Evolutionary conservation across 768 basidiomycete species (phyloP).

Genomic region (Psilocybe cubensis): DNA sequence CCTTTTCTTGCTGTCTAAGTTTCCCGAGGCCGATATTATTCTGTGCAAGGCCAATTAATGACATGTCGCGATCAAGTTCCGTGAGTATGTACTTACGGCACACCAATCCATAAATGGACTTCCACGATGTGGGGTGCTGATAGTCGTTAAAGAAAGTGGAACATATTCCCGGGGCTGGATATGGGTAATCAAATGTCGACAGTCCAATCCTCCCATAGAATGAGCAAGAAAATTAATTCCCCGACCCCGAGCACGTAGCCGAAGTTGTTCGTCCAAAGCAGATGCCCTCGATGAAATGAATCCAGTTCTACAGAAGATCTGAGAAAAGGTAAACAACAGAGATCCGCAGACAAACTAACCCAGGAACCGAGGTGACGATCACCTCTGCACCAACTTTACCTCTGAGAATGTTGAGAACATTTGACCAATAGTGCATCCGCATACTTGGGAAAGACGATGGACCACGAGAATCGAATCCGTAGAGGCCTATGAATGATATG

Average conservation of each 20-base stretch:
- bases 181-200: slow-evolving; percentile 88
- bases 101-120: slow-evolving; percentile 99
- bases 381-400: slow-evolving; percentile 89
- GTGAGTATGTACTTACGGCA: slow-evolving; percentile 52
- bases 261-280: slow-evolving; percentile 73
- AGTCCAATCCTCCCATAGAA: slow-evolving; percentile 98
- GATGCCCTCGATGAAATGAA: slow-evolving; percentile 83
- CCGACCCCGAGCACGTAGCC: slow-evolving; percentile 65
- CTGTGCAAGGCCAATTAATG: slow-evolving; percentile 36
- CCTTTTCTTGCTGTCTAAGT: slow-evolving; percentile 43
- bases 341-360: slow-evolving; percentile 50
- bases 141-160: slow-evolving; percentile 85
- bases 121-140: slow-evolving; percentile 94
- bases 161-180: slow-evolving; percentile 81
- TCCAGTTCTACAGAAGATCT: slow-evolving; percentile 67
- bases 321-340: neutral
- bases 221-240: slow-evolving; percentile 95
- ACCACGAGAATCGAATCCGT: slow-evolving; percentile 93
- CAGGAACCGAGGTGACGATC: slow-evolving; percentile 93
- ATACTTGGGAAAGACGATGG: slow-evolving; percentile 82
- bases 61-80: neutral
- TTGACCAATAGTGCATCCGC: slow-evolving; percentile 93
- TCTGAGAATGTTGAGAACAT: slow-evolving; percentile 79
- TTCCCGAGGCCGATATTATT: slow-evolving; percentile 93
- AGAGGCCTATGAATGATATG: slow-evolving; percentile 66